Conservation (phyloP, 176 grass and related monocot species). For the Bolboschoenus planiculmis region DNA sequence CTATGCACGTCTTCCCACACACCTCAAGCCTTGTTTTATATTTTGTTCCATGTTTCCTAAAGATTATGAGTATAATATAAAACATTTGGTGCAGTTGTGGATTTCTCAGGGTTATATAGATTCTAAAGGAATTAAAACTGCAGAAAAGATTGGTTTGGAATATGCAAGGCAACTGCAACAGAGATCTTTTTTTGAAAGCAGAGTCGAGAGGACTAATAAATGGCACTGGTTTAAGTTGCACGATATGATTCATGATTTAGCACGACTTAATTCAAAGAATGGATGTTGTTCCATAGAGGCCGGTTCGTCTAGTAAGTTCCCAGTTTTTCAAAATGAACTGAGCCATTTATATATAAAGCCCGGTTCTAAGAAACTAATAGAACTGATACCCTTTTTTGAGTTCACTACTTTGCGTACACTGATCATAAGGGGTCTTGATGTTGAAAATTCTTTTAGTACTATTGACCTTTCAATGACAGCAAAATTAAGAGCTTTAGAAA, state of each 20-base stretch:
- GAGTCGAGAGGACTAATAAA: too few species aligned
- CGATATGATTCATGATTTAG: conserved; percentile 27
- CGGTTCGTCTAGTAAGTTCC: background rate
- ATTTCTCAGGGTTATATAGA: background rate
- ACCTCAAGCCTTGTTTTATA: background rate
- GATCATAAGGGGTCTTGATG: background rate
- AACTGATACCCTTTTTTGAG: background rate
- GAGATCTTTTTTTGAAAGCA: background rate
- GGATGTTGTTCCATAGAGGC: background rate
- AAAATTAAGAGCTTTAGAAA: background rate
- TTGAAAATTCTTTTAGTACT: background rate
- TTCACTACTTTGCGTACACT: background rate
- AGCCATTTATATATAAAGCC: background rate
- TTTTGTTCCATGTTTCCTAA: background rate
- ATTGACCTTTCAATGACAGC: background rate
- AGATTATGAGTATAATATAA: background rate
- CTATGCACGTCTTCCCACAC: background rate
- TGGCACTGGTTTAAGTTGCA: conserved; percentile 5
- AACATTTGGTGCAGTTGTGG: background rate
- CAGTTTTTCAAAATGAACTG: background rate
- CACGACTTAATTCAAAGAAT: conserved; percentile 7
- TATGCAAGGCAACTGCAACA: background rate
- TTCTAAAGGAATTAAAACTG: background rate
- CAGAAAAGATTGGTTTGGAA: background rate
- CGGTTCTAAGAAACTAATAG: background rate